These are phyloP conservation scores for Wallacemonas sp. DNA, from an alignment of 208 protist species.

Conservation along the genomic window DNA sequence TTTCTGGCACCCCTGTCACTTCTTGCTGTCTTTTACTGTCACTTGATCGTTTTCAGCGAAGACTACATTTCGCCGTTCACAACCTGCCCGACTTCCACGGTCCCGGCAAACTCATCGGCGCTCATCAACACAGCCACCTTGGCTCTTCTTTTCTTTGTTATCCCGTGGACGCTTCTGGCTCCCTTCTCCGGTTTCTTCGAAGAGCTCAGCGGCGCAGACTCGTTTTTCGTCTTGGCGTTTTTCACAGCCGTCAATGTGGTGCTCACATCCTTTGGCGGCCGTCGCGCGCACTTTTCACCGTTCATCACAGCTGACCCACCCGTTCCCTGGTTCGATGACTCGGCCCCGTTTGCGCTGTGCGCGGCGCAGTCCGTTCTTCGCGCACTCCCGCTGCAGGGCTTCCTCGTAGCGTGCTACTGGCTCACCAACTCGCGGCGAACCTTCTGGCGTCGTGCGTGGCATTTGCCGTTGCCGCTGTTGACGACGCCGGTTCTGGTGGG, in stretches of 20 bases:
- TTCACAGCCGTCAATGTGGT: conserved; percentile 45
- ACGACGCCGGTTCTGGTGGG: conserved; percentile 57
- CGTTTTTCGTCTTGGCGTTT: conserved; percentile 25
- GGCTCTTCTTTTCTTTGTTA: conserved; percentile 40
- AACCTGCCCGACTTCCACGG: background rate
- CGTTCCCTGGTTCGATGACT: conserved; percentile 20
- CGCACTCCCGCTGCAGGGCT: conserved; percentile 50
- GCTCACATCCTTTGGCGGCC: conserved; percentile 48
- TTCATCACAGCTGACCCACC: conserved; percentile 48
- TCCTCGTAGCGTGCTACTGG: conserved; percentile 46
- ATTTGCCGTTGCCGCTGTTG: conserved; percentile 65
- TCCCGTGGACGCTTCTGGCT: conserved; percentile 53
- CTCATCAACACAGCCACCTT: conserved; percentile 15
- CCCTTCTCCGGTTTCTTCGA: conserved; percentile 75
- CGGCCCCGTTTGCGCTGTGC: background rate
- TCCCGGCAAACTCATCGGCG: background rate
- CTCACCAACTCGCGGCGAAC: conserved; percentile 40
- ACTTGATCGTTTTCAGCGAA: conserved; percentile 38
- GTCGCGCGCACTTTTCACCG: conserved; percentile 50
- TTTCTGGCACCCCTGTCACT: conserved; percentile 61
- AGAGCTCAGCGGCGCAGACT: conserved; percentile 20
- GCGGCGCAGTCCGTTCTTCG: conserved; percentile 10
- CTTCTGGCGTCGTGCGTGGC: conserved; percentile 57
- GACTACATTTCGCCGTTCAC: conserved; percentile 23
- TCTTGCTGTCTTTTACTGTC: conserved; percentile 53